Base-by-base conservation (phyloP, 768 basidiomycete genomes). In the Rhodotorula taiwanensis region DNA sequence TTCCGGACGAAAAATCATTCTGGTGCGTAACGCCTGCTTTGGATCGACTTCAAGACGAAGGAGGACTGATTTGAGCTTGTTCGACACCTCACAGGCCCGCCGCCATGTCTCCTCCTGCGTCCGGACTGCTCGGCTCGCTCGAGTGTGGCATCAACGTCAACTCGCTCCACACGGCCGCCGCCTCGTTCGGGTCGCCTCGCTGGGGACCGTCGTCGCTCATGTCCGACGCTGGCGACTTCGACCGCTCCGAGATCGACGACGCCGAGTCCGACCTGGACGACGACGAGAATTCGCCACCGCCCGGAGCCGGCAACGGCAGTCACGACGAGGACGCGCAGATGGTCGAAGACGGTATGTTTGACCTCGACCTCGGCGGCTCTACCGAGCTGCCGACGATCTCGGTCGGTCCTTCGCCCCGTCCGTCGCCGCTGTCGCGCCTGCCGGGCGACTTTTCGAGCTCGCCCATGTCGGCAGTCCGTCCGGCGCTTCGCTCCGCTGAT, bases 1-100 rank as follows among this genome's bases (percentile, higher is more conserved):
- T 99, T 4, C 95, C 94, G 0, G 90, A 92, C 60, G 94, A 97
- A 74, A 87, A 93, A 66, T 88, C 87, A 3, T 82, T 92, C 50
- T 97, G 94, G 67, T 64, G 34, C 44, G 67, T 41, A 4, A n/a
- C n/a, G n/a, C n/a, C n/a, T n/a, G n/a, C n/a, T n/a, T n/a, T n/a
- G n/a, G n/a, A n/a, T n/a, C n/a, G n/a, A n/a, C n/a, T n/a, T n/a
- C n/a, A n/a, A n/a, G n/a, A n/a, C n/a, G n/a, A n/a, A n/a, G n/a
- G n/a, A n/a, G n/a, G n/a, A n/a, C n/a, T n/a, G n/a, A n/a, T n/a
- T n/a, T n/a, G n/a, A 6, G 16, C 16, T 33, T 30, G 27, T 16
- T 8, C 41, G 51, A 23, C 30, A 39, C 25, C 28, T 49, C 14
- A 39, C 54, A 70, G 70, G 71, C 72, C 64, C 31, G 73, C 71